Conservation (phyloP, 2,329 filamentous ascomycete species). For the Leptographium procerum region DNA sequence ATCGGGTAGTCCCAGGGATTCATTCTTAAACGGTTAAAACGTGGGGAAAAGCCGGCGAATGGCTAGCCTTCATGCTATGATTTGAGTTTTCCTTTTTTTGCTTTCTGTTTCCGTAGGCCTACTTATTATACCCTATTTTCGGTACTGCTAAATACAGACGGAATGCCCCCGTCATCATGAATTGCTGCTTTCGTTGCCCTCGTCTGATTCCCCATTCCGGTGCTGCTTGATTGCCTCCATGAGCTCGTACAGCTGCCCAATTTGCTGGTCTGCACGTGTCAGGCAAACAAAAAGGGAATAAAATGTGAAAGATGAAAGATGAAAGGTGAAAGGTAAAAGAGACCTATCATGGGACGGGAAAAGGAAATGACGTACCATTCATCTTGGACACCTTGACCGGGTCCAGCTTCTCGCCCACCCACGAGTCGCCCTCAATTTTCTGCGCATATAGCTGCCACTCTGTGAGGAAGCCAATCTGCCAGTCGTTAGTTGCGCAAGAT, state of each 20-base stretch:
- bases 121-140: neutral
- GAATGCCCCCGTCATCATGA: no score
- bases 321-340: neutral
- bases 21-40: no score
- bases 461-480: slow-evolving; percentile 82
- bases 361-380: slow-evolving; percentile 55
- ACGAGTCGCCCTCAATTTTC: slow-evolving; percentile 74
- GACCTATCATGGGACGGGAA: neutral
- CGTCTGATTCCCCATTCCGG: slow-evolving; percentile 10
- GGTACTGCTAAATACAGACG: neutral
- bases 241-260: slow-evolving; percentile 86
- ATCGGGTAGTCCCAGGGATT: no score
- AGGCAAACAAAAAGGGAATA: neutral
- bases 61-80: neutral
- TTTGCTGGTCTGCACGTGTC: slow-evolving; percentile 62
- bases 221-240: slow-evolving; percentile 64
- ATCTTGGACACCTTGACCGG: slow-evolving; percentile 78
- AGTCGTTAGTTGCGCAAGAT: neutral
- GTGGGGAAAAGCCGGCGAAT: neutral
- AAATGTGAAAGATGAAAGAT: neutral
- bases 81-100: neutral
- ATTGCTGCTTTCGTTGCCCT: neutral
- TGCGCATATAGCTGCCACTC: slow-evolving; percentile 97
- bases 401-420: slow-evolving; percentile 79
- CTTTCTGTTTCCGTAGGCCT: neutral